phyloP scores from a whole-genome alignment of 1,139 yeast species.

The Eremothecium sinecaudum region DNA sequence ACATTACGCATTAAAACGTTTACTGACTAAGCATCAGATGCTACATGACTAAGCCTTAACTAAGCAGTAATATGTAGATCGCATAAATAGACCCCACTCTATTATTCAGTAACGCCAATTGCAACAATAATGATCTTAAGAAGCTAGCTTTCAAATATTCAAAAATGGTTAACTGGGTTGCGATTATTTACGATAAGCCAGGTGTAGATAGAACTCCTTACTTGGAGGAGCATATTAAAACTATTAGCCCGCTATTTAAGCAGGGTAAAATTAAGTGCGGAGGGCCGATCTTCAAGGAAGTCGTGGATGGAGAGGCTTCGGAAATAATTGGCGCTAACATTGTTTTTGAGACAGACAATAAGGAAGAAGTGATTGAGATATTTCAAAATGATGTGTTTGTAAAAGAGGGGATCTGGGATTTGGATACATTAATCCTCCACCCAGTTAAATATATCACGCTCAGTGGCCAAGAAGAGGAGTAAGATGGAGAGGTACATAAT shows the following conservation, averaged over 20 bases:
- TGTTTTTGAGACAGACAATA: slow-evolving; percentile 53
- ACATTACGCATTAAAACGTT: too few relatives aligned
- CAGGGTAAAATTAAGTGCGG: slow-evolving; percentile 53
- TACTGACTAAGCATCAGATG: too few relatives aligned
- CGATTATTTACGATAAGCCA: slow-evolving; percentile 62
- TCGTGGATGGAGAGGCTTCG: slow-evolving; percentile 36
- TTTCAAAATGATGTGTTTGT: slow-evolving; percentile 57
- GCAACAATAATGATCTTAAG: too few relatives aligned
- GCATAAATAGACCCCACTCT: too few relatives aligned
- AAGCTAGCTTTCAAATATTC: too few relatives aligned
- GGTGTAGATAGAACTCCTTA: slow-evolving; percentile 47
- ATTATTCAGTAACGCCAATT: too few relatives aligned
- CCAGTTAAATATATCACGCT: too few relatives aligned
- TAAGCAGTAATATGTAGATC: too few relatives aligned
- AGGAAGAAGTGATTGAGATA: slow-evolving; percentile 53
- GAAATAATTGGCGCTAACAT: slow-evolving; percentile 64
- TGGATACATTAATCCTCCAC: slow-evolving; percentile 49
- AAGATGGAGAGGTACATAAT: too few relatives aligned
- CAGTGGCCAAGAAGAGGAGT: too few relatives aligned
- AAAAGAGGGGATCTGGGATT: slow-evolving; percentile 66
- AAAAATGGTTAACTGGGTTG: slow-evolving; percentile 51
- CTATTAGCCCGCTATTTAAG: slow-evolving; percentile 42
- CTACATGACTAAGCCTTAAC: too few relatives aligned
- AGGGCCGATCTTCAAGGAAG: slow-evolving; percentile 50
- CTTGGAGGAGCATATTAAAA: slow-evolving; percentile 52